phyloP scores from a whole-genome alignment of 2,329 filamentous ascomycete genomes.

The Botrytis byssoidea region DNA sequence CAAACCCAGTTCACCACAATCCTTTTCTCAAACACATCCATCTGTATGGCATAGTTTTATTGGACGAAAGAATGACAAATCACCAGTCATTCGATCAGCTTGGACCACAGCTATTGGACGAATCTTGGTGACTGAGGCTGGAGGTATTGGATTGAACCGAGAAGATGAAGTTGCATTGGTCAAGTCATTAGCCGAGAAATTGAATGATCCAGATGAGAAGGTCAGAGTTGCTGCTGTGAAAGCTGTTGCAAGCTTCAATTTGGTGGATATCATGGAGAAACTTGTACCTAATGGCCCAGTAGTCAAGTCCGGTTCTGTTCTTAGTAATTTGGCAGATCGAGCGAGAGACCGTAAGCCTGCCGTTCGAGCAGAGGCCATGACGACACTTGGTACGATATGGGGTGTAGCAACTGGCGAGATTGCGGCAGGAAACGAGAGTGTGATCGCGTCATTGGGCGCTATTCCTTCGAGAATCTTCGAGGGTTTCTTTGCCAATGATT shows the following conservation, averaged over 20 bases:
- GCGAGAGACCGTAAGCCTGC: slow-evolving; percentile 80
- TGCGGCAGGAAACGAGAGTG: slow-evolving; percentile 73
- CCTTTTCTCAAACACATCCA: slow-evolving; percentile 80
- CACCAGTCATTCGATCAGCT: slow-evolving; percentile 73
- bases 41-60: slow-evolving; percentile 81
- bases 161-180: slow-evolving; percentile 78
- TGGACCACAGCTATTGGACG: slow-evolving; percentile 84
- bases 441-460: slow-evolving; percentile 71
- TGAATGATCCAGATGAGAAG: slow-evolving; percentile 86
- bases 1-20: slow-evolving; percentile 81
- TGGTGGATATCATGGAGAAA: slow-evolving; percentile 78
- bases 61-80: slow-evolving; percentile 83
- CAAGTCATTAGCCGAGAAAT: slow-evolving; percentile 71
- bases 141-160: slow-evolving; percentile 80
- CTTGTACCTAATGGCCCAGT: slow-evolving; percentile 75
- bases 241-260: slow-evolving; percentile 75
- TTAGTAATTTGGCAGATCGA: slow-evolving; percentile 80
- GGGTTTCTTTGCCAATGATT: slow-evolving; percentile 85
- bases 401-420: slow-evolving; percentile 89
- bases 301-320: slow-evolving; percentile 71
- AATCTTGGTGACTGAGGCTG: slow-evolving; percentile 87
- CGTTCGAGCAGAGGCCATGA: slow-evolving; percentile 85
- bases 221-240: slow-evolving; percentile 88
- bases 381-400: slow-evolving; percentile 82
- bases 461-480: slow-evolving; percentile 85